Evolutionary conservation across 2,329 filamentous ascomycete species (phyloP), one percentile per base, ranked within the genome.

Genomic region (Paraconiothyrium brasiliense): DNA sequence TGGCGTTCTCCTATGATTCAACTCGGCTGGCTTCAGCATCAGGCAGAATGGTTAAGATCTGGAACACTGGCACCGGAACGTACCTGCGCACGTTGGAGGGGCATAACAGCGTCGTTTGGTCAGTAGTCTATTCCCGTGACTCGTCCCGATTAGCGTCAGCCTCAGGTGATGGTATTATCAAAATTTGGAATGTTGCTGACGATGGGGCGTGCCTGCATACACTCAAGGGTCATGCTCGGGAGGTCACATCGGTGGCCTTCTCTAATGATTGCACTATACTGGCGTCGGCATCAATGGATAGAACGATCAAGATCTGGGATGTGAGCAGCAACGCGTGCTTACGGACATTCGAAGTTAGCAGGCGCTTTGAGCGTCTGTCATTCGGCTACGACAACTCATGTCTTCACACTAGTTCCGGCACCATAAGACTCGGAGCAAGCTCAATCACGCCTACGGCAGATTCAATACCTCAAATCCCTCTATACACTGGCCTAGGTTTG

Each of bases 181-280:
- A 49, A 11, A 51, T 51, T 4, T 37, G 30, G 32, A 8, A 51
- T 22, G 32, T 20, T 8, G 20, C 13, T 39, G 37, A 27, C 48
- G 27, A 30, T 30, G 48, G 48, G 1, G 49, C 39, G 10, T 62
- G 57, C 56, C 63, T 67, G 13, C 48, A 54, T 39, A 65, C 55
- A 43, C 59, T 62, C 34, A n/a, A 62, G 55, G 59, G 59, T 41
- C 55, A 62, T 58, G 51, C 41, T 32, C 6, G 16, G 34, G 32
- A 2, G 11, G 49, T 61, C 47, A 10, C 4, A 4, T 57, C 44
- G 24, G 44, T 49, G 24, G 27, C 54, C 41, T 67, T 72, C 30
- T 30, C 27, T 30, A 30, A 50, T 27, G 49, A 39, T 30, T 39
- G 34, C 7, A 52, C 20, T 27, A 14, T 14, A 16, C 46, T 48